Conservation (phyloP, 495 filamentous ascomycete genomes). For the Gamarada debralockiae region DNA sequence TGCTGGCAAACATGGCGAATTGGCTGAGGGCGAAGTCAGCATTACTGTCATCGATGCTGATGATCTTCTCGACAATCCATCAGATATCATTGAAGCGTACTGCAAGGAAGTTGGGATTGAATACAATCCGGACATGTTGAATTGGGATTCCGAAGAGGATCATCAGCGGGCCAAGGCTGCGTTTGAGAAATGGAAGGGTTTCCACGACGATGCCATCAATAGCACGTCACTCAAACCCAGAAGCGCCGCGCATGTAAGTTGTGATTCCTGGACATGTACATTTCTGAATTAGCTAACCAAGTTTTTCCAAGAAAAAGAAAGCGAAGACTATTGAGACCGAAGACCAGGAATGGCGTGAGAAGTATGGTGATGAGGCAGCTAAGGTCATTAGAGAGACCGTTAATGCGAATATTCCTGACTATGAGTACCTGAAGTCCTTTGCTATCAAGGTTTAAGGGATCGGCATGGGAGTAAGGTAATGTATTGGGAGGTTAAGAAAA, state of each 20-base stretch:
- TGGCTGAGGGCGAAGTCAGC: constrained; percentile 29
- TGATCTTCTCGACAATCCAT: constrained; percentile 82
- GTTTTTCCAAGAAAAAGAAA: constrained; percentile 44
- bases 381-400: constrained; percentile 73
- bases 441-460: constrained; percentile 51
- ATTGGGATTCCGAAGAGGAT: constrained; percentile 72
- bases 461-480: not conserved
- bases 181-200: constrained; percentile 96
- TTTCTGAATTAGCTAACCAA: not conserved
- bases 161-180: constrained; percentile 57
- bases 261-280: too few relatives aligned
- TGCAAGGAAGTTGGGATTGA: constrained; percentile 74
- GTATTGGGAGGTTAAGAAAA: too few relatives aligned
- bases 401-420: constrained; percentile 75
- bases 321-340: constrained; percentile 65
- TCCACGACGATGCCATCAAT: constrained; percentile 89
- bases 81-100: constrained; percentile 66
- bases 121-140: constrained; percentile 70
- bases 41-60: constrained; percentile 95
- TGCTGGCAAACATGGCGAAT: constrained; percentile 39
- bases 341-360: constrained; percentile 74
- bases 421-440: constrained; percentile 89
- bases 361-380: constrained; percentile 75
- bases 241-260: constrained; percentile 57
- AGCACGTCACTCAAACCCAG: constrained; percentile 70